Base-by-base conservation (phyloP, 768 basidiomycete genomes). In the Tulasnella sp. region DNA sequence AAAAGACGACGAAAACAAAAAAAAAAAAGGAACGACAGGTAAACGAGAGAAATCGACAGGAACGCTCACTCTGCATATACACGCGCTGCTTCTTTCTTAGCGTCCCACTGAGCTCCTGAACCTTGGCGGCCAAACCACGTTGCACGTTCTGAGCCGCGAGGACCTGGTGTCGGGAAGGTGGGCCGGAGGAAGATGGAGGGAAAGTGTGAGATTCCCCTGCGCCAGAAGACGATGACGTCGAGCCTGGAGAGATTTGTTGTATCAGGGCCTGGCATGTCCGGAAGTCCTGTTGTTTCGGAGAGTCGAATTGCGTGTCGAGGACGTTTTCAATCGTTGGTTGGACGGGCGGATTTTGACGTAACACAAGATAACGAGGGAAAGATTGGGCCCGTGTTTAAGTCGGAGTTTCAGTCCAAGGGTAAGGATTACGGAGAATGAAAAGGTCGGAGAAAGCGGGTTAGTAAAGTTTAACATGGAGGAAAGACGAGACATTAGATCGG, bases 71-170 rank as follows among this genome's bases (percentile, higher is more conserved):
- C 82, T 97, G 91, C 91, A 99, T 91, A 80, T 98, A 98, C 37
- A 96, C 91, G 73, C 94, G 89, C 81, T 99, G 97, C 83, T 96
- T 98, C 84, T 97, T 98, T 75, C 97, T 87, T 79, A 99, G 98
- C 14, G 88, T 84, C 26, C 90, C 90, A 77, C 94, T 95, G 68
- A 95, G 84, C 76, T 94, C 93, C 82, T 98, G 97, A 14, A 98
- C 88, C 80, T 94, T 94, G 41, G 92, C 94, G n/a, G 97, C 97
- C 69, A 99, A 87, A 26, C 89, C 95, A 47, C 94, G 88, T 80
- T 98, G 97, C 26, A 98, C 92, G 79, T 99, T 98, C 82, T 91
- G 92, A 39, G 93, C 90, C 1, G 94, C 87, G 44, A 88, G 83
- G 9, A 83, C 81, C 76, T 89, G 86, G 11, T 80, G 77, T 39